These are phyloP conservation scores for Trichosanthes cucumerina DNA, from an alignment of 306 rosid genomes.

Conservation along the genomic window DNA sequence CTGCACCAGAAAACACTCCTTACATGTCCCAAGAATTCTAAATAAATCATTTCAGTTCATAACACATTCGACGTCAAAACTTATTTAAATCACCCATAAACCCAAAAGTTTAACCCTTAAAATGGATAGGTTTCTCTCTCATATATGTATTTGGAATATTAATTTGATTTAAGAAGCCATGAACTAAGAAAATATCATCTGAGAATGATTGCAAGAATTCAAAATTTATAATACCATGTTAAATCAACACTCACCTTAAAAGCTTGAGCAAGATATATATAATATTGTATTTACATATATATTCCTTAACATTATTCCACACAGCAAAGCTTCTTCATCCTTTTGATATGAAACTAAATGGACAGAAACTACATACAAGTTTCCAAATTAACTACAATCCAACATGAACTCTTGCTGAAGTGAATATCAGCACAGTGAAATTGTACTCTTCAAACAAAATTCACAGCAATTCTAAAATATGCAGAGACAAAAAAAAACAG, in stretches of 20 bases:
- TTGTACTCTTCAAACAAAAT: neutral
- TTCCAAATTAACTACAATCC: neutral
- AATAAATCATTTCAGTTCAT: too few relatives aligned
- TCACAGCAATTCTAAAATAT: neutral
- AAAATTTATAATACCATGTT: neutral
- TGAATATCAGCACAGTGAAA: neutral
- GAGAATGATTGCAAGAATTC: neutral
- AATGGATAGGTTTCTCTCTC: neutral
- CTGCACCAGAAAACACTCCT: slow-evolving; percentile 32
- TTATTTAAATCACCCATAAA: too few relatives aligned
- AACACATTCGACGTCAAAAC: too few relatives aligned
- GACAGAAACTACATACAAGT: neutral
- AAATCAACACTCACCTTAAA: neutral
- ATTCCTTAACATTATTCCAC: neutral
- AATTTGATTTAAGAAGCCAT: neutral
- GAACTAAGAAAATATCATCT: too few relatives aligned
- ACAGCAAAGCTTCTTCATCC: neutral
- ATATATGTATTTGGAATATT: neutral
- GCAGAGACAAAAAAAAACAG: neutral
- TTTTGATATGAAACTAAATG: neutral
- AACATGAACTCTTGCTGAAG: neutral
- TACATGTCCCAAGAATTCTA: neutral
- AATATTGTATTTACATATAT: neutral
- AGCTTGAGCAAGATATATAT: neutral
- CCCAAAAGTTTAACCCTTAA: too few relatives aligned